A percentile compares a stretch with the other conserved stretches of the same genome.
Evolutionary conservation across 805 yeast species (phyloP).

Genomic region (Candida sanyiensis): DNA sequence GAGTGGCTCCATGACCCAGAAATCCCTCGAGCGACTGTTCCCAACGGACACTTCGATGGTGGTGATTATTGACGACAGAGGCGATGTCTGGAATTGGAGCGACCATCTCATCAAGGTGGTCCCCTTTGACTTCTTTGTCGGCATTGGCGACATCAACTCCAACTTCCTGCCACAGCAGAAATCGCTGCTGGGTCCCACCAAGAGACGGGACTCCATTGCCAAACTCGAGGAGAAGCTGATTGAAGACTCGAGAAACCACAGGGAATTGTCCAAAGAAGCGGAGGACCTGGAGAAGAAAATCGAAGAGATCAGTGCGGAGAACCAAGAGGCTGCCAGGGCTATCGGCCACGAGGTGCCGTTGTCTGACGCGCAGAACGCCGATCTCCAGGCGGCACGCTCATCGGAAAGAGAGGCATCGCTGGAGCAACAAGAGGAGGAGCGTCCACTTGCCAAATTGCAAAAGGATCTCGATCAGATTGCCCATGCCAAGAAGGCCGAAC

Average conservation of each 20-base stretch:
- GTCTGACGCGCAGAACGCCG: conserved; percentile 31
- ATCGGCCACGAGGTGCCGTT: conserved; percentile 19
- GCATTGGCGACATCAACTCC: conserved; percentile 95
- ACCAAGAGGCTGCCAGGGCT: conserved; percentile 26
- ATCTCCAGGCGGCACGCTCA: conserved; percentile 30
- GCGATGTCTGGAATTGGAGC: conserved; percentile 99
- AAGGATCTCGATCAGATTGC: conserved; percentile 49
- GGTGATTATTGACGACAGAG: conserved; percentile 92
- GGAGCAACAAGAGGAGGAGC: conserved; percentile 73
- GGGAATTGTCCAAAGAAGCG: conserved; percentile 28
- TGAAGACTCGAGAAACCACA: conserved; percentile 12
- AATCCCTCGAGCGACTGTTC: conserved; percentile 78
- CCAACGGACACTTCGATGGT: conserved; percentile 98
- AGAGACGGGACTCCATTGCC: conserved; percentile 51
- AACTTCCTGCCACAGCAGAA: conserved; percentile 82
- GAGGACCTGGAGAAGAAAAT: conserved; percentile 25
- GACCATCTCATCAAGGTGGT: conserved; percentile 85
- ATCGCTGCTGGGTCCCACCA: conserved; percentile 53
- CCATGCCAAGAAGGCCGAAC: conserved; percentile 15
- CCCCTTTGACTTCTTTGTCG: conserved; percentile 94
- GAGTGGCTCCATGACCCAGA: conserved; percentile 86
- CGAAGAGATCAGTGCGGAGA: conserved; percentile 29
- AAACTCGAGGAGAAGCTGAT: conserved; percentile 43
- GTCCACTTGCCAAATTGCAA: conserved; percentile 82
- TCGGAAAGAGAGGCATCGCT: conserved; percentile 61